Base-by-base conservation (phyloP, 192 early-diverging fungal genomes). In the Spizellomyces punctatus region DNA sequence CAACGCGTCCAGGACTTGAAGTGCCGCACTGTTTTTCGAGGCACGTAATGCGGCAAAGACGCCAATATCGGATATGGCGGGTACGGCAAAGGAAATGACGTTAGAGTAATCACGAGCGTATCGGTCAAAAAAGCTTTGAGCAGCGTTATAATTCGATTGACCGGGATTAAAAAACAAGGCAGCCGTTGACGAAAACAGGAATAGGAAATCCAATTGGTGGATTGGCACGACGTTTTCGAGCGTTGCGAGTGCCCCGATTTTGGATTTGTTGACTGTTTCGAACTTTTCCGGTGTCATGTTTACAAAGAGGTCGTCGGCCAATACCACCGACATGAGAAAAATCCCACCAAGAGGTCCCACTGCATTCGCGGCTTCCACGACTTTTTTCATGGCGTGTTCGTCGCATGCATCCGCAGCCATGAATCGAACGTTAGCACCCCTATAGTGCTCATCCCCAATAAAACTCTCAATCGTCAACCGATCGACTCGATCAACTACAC, bases 251-350 rank as follows among this genome's bases (percentile, higher is more conserved):
- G 63, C 60, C n/a, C 50, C 61, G 47, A 71, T 62, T 43, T 71
- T 71, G 58, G 70, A 71, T 0, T 46, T 19, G n/a, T 67, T 27
- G 50, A 62, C 70, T 7, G 16, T 46, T n/a, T 66, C 57, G 45
- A 71, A 71, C 5, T 17, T 46, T 27, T 41, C n/a, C 3, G 48
- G 44, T 46, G 41, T 47, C 44, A 75, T 19, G 58, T 75, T 75
- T 10, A 50, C 17, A 47, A 75, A 75, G 10, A 71, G 56, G 41
- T 17, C 56, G 47, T 75, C 73, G 6, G 45, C 17, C 10, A 75
- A 54, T 16, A 75, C 58, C 10, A 75, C 66, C 10, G 73, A 50
- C 73, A 75, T 75, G 43, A 66, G 16, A 46, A 75, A 72, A 42
- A 75, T 63, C 4, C 73, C 73, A 7, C 73, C 73, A 10, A 75